Percentiles rank a stretch among this genome's conserved stretches.
Conservation (phyloP, 2,329 filamentous ascomycete species). For the Calonectria honghensis region DNA sequence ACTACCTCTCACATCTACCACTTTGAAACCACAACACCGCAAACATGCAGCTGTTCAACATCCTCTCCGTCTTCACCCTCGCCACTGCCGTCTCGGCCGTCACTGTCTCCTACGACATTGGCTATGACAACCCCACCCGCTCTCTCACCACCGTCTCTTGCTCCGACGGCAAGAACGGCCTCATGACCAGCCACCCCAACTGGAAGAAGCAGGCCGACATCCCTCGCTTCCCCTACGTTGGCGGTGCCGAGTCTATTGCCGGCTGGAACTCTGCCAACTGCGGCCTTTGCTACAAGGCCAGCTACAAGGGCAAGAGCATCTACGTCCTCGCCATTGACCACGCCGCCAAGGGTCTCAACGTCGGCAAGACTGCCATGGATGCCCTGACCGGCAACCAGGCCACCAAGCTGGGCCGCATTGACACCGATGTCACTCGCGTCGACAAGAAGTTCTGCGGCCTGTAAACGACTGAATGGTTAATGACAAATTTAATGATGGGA, state of each 20-base stretch:
- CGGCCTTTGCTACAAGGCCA: slow-evolving; percentile 75
- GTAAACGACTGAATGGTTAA: slow-evolving; percentile 49
- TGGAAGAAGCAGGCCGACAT: slow-evolving; percentile 74
- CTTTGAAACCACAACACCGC: slow-evolving; percentile 25
- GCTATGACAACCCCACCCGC: slow-evolving; percentile 78
- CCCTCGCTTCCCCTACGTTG: slow-evolving; percentile 72
- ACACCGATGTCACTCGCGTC: slow-evolving; percentile 69
- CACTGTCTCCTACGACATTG: slow-evolving; percentile 80
- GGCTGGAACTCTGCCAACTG: slow-evolving; percentile 75
- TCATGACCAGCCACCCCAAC: slow-evolving; percentile 74
- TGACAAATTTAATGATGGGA: slow-evolving; percentile 17
- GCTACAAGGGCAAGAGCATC: slow-evolving; percentile 70
- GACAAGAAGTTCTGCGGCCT: slow-evolving; percentile 65
- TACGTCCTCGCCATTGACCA: slow-evolving; percentile 75
- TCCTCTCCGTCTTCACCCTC: slow-evolving; percentile 63
- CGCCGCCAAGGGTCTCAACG: slow-evolving; percentile 71
- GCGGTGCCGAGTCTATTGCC: slow-evolving; percentile 69
- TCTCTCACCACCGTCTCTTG: slow-evolving; percentile 77
- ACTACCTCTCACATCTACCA: background rate
- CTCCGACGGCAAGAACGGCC: slow-evolving; percentile 80
- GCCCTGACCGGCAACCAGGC: slow-evolving; percentile 72
- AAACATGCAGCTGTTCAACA: slow-evolving; percentile 60
- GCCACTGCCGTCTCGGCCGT: slow-evolving; percentile 61
- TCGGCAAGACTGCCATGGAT: slow-evolving; percentile 74
- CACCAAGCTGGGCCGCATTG: slow-evolving; percentile 69